Base-by-base conservation (phyloP, 352 stramenopile genomes). In the Aphanomyces invadans region DNA sequence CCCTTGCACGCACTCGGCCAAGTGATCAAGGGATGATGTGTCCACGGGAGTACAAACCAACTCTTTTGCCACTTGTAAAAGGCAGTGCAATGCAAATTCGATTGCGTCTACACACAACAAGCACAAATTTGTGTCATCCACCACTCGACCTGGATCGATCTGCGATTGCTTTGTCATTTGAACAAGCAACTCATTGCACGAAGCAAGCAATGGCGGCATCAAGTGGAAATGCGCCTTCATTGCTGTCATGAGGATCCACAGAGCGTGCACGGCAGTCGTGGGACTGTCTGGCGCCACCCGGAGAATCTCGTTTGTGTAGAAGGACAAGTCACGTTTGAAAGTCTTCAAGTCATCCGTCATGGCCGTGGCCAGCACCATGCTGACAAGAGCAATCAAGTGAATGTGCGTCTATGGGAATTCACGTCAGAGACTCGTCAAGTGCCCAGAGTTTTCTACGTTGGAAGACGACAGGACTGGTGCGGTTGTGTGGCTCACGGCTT, bases 301-400 rank as follows among this genome's bases (percentile, higher is more conserved):
- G 3, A 67, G n/a, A 15, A 67, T 67, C 44, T 67, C 60, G 12
- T 67, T 67, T 11, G 60, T 32, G 36, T 67, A 67, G 36, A 57
- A 32, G n/a, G 17, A 39, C 45, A 55, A 49, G 38, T 67, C 60
- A 7, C 46, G 42, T 48, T 49, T 56, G 23, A 67, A 39, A 3
- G 42, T 15, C 29, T 67, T 67, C 2, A 26, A 17, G 0, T 67
- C 60, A 38, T 51, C 26, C 57, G 60, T 36, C 7, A 67, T n/a
- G 9, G 57, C 10, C 10, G 46, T 51, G 5, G 17, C 48, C 23
- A 67, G 23, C 4, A 28, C 49, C 42, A 67, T 44, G 21, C 38
- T 57, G 23, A 57, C n/a, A 10, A 67, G 23, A 3, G 57, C 60
- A 19, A 32, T 67, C 10, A n/a, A 39, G 2, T 57, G 60, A 21